These are phyloP conservation scores for Apiospora malaysiana DNA, from an alignment of 2,329 filamentous ascomycete genomes.

Conservation along the genomic window DNA sequence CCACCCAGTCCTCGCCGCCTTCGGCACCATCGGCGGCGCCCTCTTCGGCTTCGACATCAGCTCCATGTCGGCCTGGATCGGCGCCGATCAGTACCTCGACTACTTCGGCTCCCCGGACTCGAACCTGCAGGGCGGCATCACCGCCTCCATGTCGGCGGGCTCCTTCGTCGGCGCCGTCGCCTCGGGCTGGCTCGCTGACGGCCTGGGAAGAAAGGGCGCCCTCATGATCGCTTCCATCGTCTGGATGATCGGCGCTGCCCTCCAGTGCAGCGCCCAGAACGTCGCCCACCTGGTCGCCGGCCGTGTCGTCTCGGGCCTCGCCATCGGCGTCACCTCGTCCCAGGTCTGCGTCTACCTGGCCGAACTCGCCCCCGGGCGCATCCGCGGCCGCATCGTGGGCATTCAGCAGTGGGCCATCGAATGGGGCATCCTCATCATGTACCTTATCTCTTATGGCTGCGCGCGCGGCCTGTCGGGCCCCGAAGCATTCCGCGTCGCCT, in stretches of 20 bases:
- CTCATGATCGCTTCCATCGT: conserved; percentile 49
- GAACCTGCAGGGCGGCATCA: conserved; percentile 55
- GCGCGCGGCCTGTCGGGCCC: conserved; percentile 55
- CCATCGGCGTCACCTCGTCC: conserved; percentile 67
- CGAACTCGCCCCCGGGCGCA: conserved; percentile 63
- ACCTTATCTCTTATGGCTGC: conserved; percentile 69
- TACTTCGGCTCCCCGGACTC: conserved; percentile 54
- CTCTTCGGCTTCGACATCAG: conserved; percentile 40
- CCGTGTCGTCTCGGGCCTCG: conserved; percentile 64
- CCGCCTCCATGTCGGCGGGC: conserved; percentile 54
- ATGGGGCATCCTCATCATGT: conserved; percentile 68
- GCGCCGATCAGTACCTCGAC: conserved; percentile 52
- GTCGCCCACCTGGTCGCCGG: conserved; percentile 57
- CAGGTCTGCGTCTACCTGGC: conserved; percentile 71
- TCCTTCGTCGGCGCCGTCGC: conserved; percentile 52
- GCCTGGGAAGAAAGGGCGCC: conserved; percentile 47
- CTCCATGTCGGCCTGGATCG: conserved; percentile 52
- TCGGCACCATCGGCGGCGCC: conserved; percentile 50
- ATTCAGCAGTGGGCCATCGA: conserved; percentile 77
- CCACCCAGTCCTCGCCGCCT: conserved; percentile 42
- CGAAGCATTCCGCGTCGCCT: conserved; percentile 64
- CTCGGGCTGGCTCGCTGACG: conserved; percentile 53
- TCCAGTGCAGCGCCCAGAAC: conserved; percentile 63
- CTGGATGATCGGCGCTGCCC: conserved; percentile 61
- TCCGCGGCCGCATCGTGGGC: conserved; percentile 68